Evolutionary conservation across 2,329 filamentous ascomycete genomes (phyloP).

Genomic region (Ambrosiella xylebori): DNA sequence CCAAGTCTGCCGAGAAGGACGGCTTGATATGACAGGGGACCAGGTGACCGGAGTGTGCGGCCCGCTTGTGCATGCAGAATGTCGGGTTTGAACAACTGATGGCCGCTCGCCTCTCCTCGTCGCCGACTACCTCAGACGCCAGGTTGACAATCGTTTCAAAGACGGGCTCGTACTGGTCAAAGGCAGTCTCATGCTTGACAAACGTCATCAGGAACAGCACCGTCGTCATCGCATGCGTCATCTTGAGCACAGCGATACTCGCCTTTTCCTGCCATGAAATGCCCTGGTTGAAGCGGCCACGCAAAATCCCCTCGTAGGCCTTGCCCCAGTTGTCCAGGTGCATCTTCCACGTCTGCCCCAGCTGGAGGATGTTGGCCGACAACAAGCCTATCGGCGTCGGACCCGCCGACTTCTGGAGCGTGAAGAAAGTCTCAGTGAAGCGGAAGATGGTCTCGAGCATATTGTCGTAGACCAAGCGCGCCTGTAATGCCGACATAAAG

Average conservation of each 20-base stretch:
- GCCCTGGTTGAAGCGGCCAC: constrained; percentile 29
- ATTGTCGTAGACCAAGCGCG: constrained; percentile 37
- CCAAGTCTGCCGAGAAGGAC: constrained; percentile 46
- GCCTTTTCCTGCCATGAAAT: constrained; percentile 39
- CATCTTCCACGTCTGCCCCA: constrained; percentile 29
- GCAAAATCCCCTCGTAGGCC: constrained; percentile 39
- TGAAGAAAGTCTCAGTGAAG: constrained; percentile 39
- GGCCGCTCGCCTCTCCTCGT: constrained; percentile 34
- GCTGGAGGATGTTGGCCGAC: constrained; percentile 29
- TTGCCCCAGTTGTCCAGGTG: constrained; percentile 37
- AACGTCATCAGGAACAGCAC: constrained; percentile 45
- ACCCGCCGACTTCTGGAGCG: constrained; percentile 20
- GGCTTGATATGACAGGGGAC: constrained; percentile 36
- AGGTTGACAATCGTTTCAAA: constrained; percentile 40
- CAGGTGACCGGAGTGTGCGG: constrained; percentile 25
- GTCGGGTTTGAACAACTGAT: constrained; percentile 27
- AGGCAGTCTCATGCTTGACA: constrained; percentile 38
- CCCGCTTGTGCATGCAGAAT: constrained; percentile 25
- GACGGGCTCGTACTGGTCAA: constrained; percentile 34
- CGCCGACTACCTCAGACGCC: constrained; percentile 41
- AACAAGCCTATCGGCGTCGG: constrained; percentile 36
- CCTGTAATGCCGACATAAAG: constrained; percentile 36
- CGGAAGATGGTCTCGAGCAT: constrained; percentile 39
- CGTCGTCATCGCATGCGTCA: constrained; percentile 41
- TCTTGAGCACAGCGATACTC: constrained; percentile 43